phyloP scores from a whole-genome alignment of 306 rosid genomes.

The Cucurbita argyrosperma region DNA sequence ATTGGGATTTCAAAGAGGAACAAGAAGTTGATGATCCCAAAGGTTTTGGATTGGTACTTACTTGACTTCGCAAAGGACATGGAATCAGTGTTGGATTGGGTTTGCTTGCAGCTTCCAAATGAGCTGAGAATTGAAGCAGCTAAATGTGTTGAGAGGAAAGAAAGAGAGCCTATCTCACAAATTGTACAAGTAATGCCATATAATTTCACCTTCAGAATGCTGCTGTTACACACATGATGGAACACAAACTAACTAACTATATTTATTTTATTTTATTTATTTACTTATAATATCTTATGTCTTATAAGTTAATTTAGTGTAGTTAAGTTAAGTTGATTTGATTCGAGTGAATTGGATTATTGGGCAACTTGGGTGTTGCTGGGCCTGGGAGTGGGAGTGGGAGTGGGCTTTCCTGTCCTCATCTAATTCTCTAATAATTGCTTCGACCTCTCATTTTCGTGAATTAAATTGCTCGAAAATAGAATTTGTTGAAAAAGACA shows the following conservation, averaged over 20 bases:
- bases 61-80: conserved; percentile 85
- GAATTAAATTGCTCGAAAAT: background rate
- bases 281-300: too few relatives aligned
- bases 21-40: conserved; percentile 54
- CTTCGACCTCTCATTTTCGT: too few relatives aligned
- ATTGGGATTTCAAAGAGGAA: conserved; percentile 52
- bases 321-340: background rate
- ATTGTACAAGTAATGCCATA: conserved; percentile 53
- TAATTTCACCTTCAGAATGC: conserved; percentile 75
- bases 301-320: too few relatives aligned
- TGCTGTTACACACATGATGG: conserved; percentile 38
- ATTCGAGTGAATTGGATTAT: background rate
- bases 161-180: conserved; percentile 39
- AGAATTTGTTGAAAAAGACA: conserved; percentile 19
- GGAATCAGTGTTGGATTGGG: conserved; percentile 68
- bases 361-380: background rate
- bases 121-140: conserved; percentile 51
- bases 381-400: background rate
- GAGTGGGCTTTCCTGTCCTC: background rate
- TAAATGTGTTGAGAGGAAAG: conserved; percentile 51
- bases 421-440: background rate
- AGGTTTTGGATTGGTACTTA: conserved; percentile 76
- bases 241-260: too few relatives aligned
- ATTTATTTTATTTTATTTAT: too few relatives aligned
- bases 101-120: conserved; percentile 63